A percentile compares a stretch with the other conserved stretches of the same genome.
Conservation (phyloP, 306 rosid genomes). For the Quercus engelmannii region DNA sequence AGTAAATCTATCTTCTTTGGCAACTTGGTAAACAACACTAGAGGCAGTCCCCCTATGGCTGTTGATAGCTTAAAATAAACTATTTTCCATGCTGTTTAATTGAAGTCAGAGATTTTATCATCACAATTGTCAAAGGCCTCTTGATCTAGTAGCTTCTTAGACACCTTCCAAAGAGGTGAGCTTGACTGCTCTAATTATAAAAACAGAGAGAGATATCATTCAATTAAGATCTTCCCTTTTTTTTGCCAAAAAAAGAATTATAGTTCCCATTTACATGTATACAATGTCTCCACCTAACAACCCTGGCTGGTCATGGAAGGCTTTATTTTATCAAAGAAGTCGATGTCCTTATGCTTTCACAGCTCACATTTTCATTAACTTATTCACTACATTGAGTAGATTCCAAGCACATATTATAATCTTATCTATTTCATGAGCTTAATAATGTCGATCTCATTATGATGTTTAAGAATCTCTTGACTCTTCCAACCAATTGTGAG, state of each 20-base stretch:
- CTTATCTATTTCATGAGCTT: constrained; percentile 5
- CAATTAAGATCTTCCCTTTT: not conserved
- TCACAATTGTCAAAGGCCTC: not conserved
- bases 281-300: not conserved
- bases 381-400: constrained; percentile 30
- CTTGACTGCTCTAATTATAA: too few species aligned
- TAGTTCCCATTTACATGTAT: not conserved
- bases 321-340: too few species aligned
- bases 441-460: constrained; percentile 8
- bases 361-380: not conserved
- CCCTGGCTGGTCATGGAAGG: not conserved
- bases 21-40: not conserved
- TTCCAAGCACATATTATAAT: constrained; percentile 29
- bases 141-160: too few species aligned
- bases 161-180: too few species aligned
- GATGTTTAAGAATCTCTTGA: constrained; percentile 1
- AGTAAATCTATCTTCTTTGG: too few species aligned
- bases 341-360: not conserved
- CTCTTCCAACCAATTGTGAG: constrained; percentile 4
- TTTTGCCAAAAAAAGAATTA: not conserved
- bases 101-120: not conserved
- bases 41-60: not conserved
- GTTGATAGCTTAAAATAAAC: not conserved
- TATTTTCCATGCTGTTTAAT: not conserved
- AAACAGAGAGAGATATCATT: not conserved